Evolutionary conservation across 805 yeast genomes (phyloP), one percentile per base, ranked within the genome.

Genomic region (Wickerhamiella cacticola): DNA sequence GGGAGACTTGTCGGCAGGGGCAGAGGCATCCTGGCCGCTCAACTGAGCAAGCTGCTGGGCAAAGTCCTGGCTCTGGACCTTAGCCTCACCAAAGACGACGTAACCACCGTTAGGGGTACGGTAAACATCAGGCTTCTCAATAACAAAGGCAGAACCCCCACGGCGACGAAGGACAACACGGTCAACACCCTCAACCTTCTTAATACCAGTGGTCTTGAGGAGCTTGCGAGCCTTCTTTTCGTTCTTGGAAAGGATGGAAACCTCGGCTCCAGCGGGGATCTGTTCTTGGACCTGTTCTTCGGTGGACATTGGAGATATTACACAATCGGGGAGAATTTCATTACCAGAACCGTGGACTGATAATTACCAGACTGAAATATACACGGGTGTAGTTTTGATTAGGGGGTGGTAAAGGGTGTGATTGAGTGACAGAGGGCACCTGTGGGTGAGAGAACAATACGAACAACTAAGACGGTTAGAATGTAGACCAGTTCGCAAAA

Each of bases 51-150:
- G 82, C 65, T 82, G 82, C 69, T 83, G 75, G 71, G 84, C 80
- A 70, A 87, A 72, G 74, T 89, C 95, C 70, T 89, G 96, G 52
- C 49, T 43, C 56, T 57, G 59, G 59, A 84, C 82, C 77, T 86
- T 84, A 66, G 96, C 94, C 73, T 88, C 96, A 72, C 98, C 98
- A 63, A 89, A 88, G 59, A 89, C 96, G 61, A 89, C 80, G 76
- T 83, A 92, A 60, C 94, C 81, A 66, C 96, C 96, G 64, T 94
- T 82, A 56, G 80, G 76, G 54, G 96, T 80, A 72, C 76, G 85
- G 94, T 74, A 89, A 53, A 92, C 97, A 60, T 87, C 96, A 69
- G 98, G 98, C 59, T 70, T 68, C 68, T 85, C 92, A 71, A 89
- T 84, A 65, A 92, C 95, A 68, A 81, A 78, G 66, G 87, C 81